Evolutionary conservation across 2,329 filamentous ascomycete species (phyloP).

Genomic region (Calcarisporium arbuscula): DNA sequence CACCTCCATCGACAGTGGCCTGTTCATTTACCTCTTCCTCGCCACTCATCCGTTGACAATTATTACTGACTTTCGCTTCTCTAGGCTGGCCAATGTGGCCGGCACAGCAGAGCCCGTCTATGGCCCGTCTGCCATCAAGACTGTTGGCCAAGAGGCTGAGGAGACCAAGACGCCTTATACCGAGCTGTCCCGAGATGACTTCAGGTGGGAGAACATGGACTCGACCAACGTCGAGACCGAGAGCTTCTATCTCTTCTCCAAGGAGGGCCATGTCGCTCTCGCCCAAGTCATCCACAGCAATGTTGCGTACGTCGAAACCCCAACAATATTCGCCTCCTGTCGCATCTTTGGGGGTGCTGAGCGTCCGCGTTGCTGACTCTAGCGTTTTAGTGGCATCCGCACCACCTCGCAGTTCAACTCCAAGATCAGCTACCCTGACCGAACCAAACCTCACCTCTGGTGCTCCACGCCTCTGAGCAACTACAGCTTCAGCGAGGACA

Average conservation of each 20-base stretch:
- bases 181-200: conserved; percentile 67
- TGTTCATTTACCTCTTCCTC: not conserved
- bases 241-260: conserved; percentile 82
- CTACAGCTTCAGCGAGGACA: conserved; percentile 77
- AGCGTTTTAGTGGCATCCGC: conserved; percentile 64
- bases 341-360: not conserved
- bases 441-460: conserved; percentile 72
- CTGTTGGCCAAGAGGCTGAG: conserved; percentile 75
- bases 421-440: conserved; percentile 79
- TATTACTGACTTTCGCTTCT: conserved; percentile 5
- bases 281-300: conserved; percentile 97
- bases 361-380: conserved; percentile 11
- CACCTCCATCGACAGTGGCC: not conserved
- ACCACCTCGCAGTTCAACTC: conserved; percentile 90
- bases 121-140: conserved; percentile 78
- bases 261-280: conserved; percentile 70
- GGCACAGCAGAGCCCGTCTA: conserved; percentile 97
- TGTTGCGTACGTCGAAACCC: conserved; percentile 62
- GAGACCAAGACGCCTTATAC: conserved; percentile 75
- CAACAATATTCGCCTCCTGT: not conserved
- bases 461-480: conserved; percentile 73
- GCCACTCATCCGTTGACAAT: conserved; percentile 10
- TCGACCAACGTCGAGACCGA: conserved; percentile 91
- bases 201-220: conserved; percentile 77
- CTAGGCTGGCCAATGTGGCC: conserved; percentile 69